Evolutionary conservation across 257 asterid genomes (phyloP), one percentile per base, ranked within the genome.

Genomic region (Nicotiana attenuata): DNA sequence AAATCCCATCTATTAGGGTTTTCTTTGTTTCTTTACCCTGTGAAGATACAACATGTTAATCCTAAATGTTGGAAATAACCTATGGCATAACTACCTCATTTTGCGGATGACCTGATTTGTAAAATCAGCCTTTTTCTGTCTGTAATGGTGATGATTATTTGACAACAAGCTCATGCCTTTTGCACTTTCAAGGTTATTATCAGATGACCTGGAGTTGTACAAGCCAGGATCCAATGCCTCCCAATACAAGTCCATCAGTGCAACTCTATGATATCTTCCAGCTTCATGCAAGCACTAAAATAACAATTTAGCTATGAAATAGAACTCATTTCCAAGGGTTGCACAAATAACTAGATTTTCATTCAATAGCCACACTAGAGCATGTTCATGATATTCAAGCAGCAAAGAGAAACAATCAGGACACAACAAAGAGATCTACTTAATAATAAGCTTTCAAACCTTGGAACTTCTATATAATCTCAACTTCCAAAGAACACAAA

Each of bases 261-360:
- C 82, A 80, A 89, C 84, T 85, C 90, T 90, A 79, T 83, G 86
- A 82, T 81, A 86, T 87, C 87, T 94, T 86, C 92, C 95, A 85
- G 91, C 97, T 92, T 94, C 98, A 82, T 88, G 82, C 82, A 96
- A 84, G 85, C 97, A 93, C 99, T 95, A 81, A 65, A 65, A 57
- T 28, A 64, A 60, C 64, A 66, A 50, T 50, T 75, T 75, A 16
- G 65, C 88, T 87, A 91, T 55, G 68, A 75, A 35, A 76, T 53
- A 71, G 63, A 84, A 66, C 29, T 16, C 16, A 16, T 53, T 16
- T 66, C 53, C 31, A 38, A 33, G 52, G 10, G 24, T 52, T 22
- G 35, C 64, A 52, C 56, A 65, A 28, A 33, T 52, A 80, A 50
- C 56, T 26, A 81, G 53, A 35, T 28, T 66, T 65, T 52, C 2